Evolutionary conservation across 352 stramenopile species (phyloP).

Genomic region (Globisporangium radiosum): DNA sequence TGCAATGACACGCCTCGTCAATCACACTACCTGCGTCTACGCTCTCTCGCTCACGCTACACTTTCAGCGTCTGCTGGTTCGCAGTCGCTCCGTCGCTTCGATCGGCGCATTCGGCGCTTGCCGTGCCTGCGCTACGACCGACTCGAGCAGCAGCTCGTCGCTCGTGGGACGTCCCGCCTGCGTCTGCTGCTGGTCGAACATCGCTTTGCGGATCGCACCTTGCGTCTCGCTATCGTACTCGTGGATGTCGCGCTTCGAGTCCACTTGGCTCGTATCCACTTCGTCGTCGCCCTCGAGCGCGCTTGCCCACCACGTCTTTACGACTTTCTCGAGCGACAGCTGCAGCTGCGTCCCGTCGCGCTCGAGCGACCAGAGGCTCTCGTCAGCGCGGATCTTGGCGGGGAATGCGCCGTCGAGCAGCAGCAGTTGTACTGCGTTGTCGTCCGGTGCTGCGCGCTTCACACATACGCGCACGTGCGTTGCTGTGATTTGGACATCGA

Average conservation of each 20-base stretch:
- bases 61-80: too few species aligned
- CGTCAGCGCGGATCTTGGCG: conserved; percentile 93
- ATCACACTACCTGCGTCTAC: not conserved
- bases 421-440: not conserved
- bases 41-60: conserved; percentile 1
- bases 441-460: conserved; percentile 20
- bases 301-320: conserved; percentile 97
- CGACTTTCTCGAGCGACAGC: conserved; percentile 95
- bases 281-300: conserved; percentile 89
- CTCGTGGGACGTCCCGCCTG: conserved; percentile 87
- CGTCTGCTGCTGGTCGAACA: conserved; percentile 93
- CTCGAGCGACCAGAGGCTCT: conserved; percentile 97
- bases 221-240: conserved; percentile 97
- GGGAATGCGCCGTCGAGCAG: conserved; percentile 84
- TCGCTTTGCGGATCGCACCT: conserved; percentile 99
- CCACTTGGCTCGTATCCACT: conserved; percentile 97
- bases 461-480: conserved; percentile 81
- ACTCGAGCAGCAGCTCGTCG: conserved; percentile 89
- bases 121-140: conserved; percentile 93
- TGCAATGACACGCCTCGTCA: conserved; percentile 1
- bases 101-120: conserved; percentile 31
- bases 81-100: too few species aligned
- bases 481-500: conserved; percentile 88
- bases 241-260: conserved; percentile 94
- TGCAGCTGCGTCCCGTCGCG: conserved; percentile 41